These are phyloP conservation scores for Mycena belliarum DNA, from an alignment of 768 basidiomycete species.

Conservation along the genomic window DNA sequence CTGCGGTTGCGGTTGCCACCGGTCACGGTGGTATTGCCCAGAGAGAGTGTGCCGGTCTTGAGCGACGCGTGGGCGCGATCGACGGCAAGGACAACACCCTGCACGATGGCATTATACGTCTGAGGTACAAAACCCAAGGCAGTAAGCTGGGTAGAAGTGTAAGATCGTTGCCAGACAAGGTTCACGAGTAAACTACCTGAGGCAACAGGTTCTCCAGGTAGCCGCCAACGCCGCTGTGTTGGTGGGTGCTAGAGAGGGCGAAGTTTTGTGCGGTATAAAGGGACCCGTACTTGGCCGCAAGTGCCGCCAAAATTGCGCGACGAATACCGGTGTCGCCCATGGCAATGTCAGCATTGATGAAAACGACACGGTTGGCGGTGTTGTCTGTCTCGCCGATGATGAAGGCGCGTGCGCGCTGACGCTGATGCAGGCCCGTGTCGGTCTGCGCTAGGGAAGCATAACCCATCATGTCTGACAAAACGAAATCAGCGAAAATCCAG, in stretches of 20 bases:
- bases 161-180: no score
- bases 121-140: constrained; percentile 72
- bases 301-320: constrained; percentile 60
- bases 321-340: constrained; percentile 82
- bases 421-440: constrained; percentile 77
- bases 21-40: constrained; percentile 70
- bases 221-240: constrained; percentile 66
- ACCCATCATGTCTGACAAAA: constrained; percentile 64
- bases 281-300: constrained; percentile 58
- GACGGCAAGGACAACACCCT: constrained; percentile 69
- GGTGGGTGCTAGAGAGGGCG: constrained; percentile 64
- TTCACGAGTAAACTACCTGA: no score
- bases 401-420: constrained; percentile 75
- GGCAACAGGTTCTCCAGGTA: constrained; percentile 80
- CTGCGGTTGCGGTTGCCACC: constrained; percentile 75
- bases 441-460: constrained; percentile 67
- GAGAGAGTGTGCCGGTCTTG: constrained; percentile 54
- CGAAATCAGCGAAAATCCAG: no score
- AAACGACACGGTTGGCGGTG: constrained; percentile 63
- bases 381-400: constrained; percentile 65
- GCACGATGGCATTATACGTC: constrained; percentile 71
- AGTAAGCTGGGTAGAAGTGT: no score
- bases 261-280: constrained; percentile 72
- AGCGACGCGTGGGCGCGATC: constrained; percentile 65
- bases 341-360: constrained; percentile 81